Evolutionary conservation across 306 rosid genomes (phyloP).

Genomic region (Lathyrus sativus): DNA sequence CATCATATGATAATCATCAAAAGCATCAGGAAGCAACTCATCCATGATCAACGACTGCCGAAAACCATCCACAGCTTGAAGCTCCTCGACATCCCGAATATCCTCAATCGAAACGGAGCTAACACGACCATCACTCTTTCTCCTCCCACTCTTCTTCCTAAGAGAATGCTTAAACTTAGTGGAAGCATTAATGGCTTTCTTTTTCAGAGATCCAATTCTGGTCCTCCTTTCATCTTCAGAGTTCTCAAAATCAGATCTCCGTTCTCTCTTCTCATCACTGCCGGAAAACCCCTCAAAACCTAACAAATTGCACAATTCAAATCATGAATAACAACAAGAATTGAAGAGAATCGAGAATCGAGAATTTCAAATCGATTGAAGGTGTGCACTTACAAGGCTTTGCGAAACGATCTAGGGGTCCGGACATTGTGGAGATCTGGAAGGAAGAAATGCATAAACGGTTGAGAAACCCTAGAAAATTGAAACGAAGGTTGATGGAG

Average conservation of each 20-base stretch:
- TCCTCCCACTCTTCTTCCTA: conserved; percentile 80
- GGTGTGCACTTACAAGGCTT: conserved; percentile 74
- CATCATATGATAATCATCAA: conserved; percentile 95
- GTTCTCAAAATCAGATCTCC: conserved; percentile 92
- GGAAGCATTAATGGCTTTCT: conserved; percentile 92
- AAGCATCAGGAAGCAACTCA: conserved; percentile 71
- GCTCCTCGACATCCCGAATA: conserved; percentile 86
- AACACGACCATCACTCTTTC: conserved; percentile 92
- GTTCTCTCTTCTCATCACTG: conserved; percentile 85
- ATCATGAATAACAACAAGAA: neutral
- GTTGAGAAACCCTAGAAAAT: conserved; percentile 36
- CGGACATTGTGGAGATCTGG: conserved; percentile 55
- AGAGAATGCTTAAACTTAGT: conserved; percentile 87
- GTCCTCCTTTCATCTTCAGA: conserved; percentile 97
- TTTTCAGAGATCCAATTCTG: conserved; percentile 86
- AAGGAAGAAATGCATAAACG: conserved; percentile 30
- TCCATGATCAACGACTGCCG: conserved; percentile 80
- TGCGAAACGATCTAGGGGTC: conserved; percentile 81
- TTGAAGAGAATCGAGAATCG: too few relatives aligned
- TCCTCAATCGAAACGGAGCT: conserved; percentile 97
- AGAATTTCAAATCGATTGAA: neutral
- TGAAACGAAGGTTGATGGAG: neutral
- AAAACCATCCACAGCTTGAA: conserved; percentile 80
- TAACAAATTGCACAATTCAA: conserved; percentile 18
- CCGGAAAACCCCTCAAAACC: conserved; percentile 98